Percentiles rank a stretch among this genome's conserved stretches.
Conservation (phyloP, 768 basidiomycete species). For the Leccinellum albellum region DNA sequence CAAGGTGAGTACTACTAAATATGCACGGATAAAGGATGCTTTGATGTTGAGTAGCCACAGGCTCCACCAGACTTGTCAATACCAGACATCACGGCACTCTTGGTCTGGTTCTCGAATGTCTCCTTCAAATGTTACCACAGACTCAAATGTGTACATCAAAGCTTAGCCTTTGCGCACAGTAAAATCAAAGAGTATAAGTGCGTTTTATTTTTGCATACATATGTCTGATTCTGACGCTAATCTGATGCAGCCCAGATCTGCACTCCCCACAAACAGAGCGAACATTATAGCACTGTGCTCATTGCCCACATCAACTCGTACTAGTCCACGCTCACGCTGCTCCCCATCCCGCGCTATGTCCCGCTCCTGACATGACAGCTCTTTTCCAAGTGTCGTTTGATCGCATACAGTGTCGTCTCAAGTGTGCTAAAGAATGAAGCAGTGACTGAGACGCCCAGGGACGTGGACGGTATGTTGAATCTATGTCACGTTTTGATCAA, state of each 20-base stretch:
- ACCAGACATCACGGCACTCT: conserved; percentile 93
- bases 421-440: conserved; percentile 97
- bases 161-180: conserved; percentile 77
- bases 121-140: conserved; percentile 96
- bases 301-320: conserved; percentile 99
- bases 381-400: conserved; percentile 84
- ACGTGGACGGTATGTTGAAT: conserved; percentile 90
- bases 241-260: conserved; percentile 70
- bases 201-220: conserved; percentile 8
- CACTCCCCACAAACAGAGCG: conserved; percentile 82
- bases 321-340: conserved; percentile 95
- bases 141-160: conserved; percentile 95
- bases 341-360: conserved; percentile 88
- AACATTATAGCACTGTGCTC: conserved; percentile 85
- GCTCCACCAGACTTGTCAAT: conserved; percentile 96
- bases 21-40: neutral
- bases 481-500: conserved; percentile 91
- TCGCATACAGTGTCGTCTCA: conserved; percentile 92
- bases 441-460: conserved; percentile 87
- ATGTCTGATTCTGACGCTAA: conserved; percentile 30
- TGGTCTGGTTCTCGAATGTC: too few species aligned
- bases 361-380: conserved; percentile 85
- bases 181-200: conserved; percentile 88
- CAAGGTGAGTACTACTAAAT: conserved; percentile 55
- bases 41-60: conserved; percentile 39